Base-by-base conservation (phyloP, 345 rosid genomes). In the Rubroshorea leprosula region DNA sequence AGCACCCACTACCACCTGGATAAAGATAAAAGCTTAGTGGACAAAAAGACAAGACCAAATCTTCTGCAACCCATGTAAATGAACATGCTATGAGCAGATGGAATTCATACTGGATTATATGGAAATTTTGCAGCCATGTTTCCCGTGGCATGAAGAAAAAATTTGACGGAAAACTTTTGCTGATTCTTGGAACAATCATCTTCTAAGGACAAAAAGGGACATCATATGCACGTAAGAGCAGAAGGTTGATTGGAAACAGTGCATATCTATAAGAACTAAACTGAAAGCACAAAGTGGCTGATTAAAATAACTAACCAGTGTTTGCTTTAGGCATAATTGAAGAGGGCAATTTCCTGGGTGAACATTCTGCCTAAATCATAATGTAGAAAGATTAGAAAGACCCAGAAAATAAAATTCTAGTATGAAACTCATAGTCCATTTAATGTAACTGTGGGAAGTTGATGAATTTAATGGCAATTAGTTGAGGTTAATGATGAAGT, bases 121-220 rank as follows among this genome's bases (percentile, higher is more conserved):
- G 46, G 38, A 70, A 88, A 88, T 70, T 81, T 88, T 11, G 88
- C 96, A 35, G 95, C 96, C 64, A 88, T 68, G 64, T 68, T 76
- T 58, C 89, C 98, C 64, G 71, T 76, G 46, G 80, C 71, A 62
- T 84, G 96, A 48, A 92, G 84, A 58, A 73, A 43, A 63, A 92
- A 68, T 51, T 84, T 88, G 51, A 92, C 84, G 55, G 84, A 55
- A 22, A 76, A 66, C 72, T 75, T 91, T 6, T 66, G 70, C 50
- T 35, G 67, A 52, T 66, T 80, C 73, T 72, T 77, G 2, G 51
- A 72, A 25, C 55, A 31, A 29, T 66, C 82, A 70, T 74, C 87
- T 74, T 48, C 43, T 54, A 51, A 58, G n/a, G 22, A 13, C 45
- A 54, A 15, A 59, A 26, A 61, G 51, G 29, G 59, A 50, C 10